phyloP scores from a whole-genome alignment of 108 stramenopile genomes.

The Nitzschia palea region DNA sequence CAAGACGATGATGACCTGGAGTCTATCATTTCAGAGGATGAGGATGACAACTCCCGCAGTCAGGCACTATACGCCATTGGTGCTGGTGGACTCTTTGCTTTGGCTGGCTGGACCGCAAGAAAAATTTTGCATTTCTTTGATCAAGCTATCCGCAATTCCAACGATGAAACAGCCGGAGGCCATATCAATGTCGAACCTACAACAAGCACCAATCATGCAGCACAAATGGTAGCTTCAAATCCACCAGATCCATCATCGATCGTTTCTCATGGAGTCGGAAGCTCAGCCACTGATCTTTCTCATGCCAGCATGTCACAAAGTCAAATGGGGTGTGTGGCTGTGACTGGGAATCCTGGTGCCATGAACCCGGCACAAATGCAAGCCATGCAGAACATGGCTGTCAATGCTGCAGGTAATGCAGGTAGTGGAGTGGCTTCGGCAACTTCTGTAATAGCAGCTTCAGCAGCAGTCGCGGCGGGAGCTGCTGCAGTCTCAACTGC shows the following conservation, averaged over 20 bases:
- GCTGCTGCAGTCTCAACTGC: slow-evolving; percentile 5
- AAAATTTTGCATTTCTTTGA: background rate
- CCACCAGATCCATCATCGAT: no score
- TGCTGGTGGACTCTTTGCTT: background rate
- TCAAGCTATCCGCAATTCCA: background rate
- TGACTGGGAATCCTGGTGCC: background rate
- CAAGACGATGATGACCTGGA: slow-evolving; percentile 4
- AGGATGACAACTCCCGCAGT: background rate
- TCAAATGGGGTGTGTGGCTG: background rate
- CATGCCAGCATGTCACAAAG: slow-evolving; percentile 5
- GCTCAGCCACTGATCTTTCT: background rate
- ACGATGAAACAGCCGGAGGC: background rate
- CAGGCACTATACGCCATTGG: background rate
- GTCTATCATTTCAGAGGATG: slow-evolving; percentile 3
- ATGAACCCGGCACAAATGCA: background rate
- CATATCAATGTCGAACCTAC: background rate
- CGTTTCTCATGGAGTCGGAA: background rate
- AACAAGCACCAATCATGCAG: background rate
- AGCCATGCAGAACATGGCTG: slow-evolving; percentile 15
- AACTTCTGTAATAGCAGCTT: background rate
- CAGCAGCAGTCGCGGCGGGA: background rate
- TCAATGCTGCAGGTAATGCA: slow-evolving; percentile 5
- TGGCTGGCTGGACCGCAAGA: background rate
- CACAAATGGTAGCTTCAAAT: no score
- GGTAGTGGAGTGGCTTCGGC: slow-evolving; percentile 1